Conservation (phyloP, 345 rosid species). For the Heritiera fomes region DNA sequence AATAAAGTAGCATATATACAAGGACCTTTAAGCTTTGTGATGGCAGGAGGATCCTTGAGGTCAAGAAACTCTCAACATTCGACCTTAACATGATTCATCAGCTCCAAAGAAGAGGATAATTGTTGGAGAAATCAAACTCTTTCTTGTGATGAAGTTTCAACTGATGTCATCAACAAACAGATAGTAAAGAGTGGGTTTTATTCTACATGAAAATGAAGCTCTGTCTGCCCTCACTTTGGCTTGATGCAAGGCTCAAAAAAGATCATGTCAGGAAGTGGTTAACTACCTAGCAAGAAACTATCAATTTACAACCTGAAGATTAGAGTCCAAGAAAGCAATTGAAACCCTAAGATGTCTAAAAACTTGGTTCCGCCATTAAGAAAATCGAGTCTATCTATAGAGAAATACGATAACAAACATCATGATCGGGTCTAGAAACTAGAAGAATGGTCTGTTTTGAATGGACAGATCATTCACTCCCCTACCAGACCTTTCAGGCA, state of each 20-base stretch:
- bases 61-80: background rate
- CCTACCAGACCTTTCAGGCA: no score
- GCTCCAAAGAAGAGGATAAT: background rate
- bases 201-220: no score
- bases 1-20: background rate
- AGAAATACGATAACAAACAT: background rate
- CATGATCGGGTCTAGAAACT: no score
- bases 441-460: no score
- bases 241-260: background rate
- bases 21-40: background rate
- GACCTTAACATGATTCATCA: slow-evolving; percentile 1
- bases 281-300: background rate
- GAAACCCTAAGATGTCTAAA: background rate
- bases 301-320: background rate
- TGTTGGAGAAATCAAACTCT: background rate
- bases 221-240: no score
- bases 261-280: background rate
- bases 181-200: background rate
- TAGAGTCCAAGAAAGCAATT: background rate
- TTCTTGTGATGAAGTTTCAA: background rate
- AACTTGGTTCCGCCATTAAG: background rate
- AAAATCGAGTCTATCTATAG: background rate
- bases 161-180: background rate
- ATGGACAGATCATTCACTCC: no score
- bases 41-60: background rate